Percentiles rank a stretch among this genome's conserved stretches.
Conservation (phyloP, 1,284 basidiomycete genomes). For the Cryptococcus sp. region DNA sequence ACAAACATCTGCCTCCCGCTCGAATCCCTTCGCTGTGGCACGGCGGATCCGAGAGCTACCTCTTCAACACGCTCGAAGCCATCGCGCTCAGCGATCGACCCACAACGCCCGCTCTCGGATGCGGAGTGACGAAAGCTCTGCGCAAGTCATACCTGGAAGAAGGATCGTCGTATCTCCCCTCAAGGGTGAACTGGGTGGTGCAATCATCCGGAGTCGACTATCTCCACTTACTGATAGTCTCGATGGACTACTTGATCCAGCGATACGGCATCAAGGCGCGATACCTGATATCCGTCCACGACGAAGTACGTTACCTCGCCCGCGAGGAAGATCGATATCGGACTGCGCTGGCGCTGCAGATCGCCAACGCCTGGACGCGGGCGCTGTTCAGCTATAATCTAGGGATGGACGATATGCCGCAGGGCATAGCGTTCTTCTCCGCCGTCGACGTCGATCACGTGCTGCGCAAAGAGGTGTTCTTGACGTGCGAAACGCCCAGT, state of each 20-base stretch:
- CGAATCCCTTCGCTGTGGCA: slow-evolving; percentile 80
- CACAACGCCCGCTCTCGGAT: slow-evolving; percentile 88
- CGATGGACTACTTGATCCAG: slow-evolving; percentile 85
- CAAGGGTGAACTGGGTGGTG: slow-evolving; percentile 98
- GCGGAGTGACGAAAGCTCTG: slow-evolving; percentile 89
- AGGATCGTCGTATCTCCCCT: slow-evolving; percentile 81
- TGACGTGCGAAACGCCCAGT: slow-evolving; percentile 92
- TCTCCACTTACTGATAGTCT: slow-evolving; percentile 90
- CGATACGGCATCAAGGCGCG: slow-evolving; percentile 85
- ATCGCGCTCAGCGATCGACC: slow-evolving; percentile 87
- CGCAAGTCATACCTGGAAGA: slow-evolving; percentile 79
- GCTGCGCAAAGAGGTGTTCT: slow-evolving; percentile 92
- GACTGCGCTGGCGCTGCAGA: slow-evolving; percentile 87
- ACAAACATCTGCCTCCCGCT: slow-evolving; percentile 24
- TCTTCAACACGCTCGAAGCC: slow-evolving; percentile 99
- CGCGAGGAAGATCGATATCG: slow-evolving; percentile 85
- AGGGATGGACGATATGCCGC: slow-evolving; percentile 93
- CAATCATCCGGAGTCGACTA: slow-evolving; percentile 99
- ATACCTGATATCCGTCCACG: slow-evolving; percentile 96
- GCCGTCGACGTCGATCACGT: slow-evolving; percentile 92
- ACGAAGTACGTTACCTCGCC: slow-evolving; percentile 93
- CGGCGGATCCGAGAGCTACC: slow-evolving; percentile 92
- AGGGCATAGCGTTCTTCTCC: slow-evolving; percentile 94
- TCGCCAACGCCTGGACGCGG: slow-evolving; percentile 95
- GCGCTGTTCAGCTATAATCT: slow-evolving; percentile 88